phyloP scores from a whole-genome alignment of 2,329 filamentous ascomycete species.

The Fusarium sp. region DNA sequence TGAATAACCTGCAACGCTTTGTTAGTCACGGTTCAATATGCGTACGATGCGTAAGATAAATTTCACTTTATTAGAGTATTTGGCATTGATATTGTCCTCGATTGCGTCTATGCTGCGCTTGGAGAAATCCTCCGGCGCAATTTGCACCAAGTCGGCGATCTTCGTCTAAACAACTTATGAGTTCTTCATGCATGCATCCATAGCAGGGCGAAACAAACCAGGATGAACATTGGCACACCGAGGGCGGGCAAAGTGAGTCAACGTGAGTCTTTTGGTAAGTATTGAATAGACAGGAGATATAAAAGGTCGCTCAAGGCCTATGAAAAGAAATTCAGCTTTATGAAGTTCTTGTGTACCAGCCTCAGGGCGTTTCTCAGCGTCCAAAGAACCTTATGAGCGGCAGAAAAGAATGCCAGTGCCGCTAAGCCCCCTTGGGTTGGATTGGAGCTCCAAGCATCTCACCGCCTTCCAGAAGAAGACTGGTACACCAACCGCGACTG shows the following conservation, averaged over 20 bases:
- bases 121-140: slow-evolving; percentile 86
- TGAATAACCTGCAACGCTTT: slow-evolving; percentile 73
- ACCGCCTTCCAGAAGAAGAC: slow-evolving; percentile 10
- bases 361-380: neutral
- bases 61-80: slow-evolving; percentile 89
- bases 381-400: slow-evolving; percentile 19
- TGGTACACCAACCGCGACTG: neutral
- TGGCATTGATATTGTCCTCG: slow-evolving; percentile 95
- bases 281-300: neutral
- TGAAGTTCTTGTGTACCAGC: neutral
- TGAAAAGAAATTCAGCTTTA: neutral
- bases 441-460: rapidly evolving
- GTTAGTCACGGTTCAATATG: neutral
- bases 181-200: slow-evolving; percentile 7
- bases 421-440: slow-evolving; percentile 2
- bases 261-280: neutral
- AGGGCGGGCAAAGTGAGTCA: too few species aligned
- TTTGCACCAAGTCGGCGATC: slow-evolving; percentile 92
- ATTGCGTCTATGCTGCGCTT: slow-evolving; percentile 85
- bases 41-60: too few species aligned
- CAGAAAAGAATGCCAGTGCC: slow-evolving; percentile 34
- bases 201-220: slow-evolving; percentile 48
- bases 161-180: slow-evolving; percentile 72
- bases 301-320: neutral
- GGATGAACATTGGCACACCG: slow-evolving; percentile 58